Base-by-base conservation (phyloP, 495 filamentous ascomycete species). In the Tuber brumale region DNA sequence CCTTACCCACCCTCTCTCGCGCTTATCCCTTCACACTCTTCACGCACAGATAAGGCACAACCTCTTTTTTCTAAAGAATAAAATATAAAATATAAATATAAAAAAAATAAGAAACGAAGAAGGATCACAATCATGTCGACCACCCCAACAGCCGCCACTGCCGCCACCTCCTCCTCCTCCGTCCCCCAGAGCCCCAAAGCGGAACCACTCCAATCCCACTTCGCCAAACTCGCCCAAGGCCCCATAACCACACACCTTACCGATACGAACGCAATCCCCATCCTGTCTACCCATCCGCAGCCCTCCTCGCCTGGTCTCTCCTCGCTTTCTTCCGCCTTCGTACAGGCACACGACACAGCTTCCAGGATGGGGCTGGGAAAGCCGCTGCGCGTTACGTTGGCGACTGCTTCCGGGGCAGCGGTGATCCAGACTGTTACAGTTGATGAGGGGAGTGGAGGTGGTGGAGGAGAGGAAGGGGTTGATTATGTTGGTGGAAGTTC, bases 281-380 rank as follows among this genome's bases (percentile, higher is more conserved):
- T 83, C 51, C 74, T 83, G 1, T 76, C 78, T 14, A 83, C 81
- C 7, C 61, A 74, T 44, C 74, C 79, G 1, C 35, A 51, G 2
- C 74, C 79, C 46, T 77, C 74, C 9, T 72, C 41, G 31, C 44
- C 79, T 19, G 70, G 45, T 19, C 76, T 83, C n/a, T 73, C 74
- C 18, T 75, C 73, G 31, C 81, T 83, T 19, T 79, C 78, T 8
- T 73, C 77, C 35, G 81, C 81, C 1, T 83, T 79, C 71, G 73
- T 83, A 21, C 72, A 72, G 27, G 81, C 81, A n/a, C 81, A 83
- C 51, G 81, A 83, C 75, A 83, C 81, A 0, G 81, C 81, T 19
- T 79, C 74, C 39, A 76, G 81, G 44, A 81, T 83, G 81, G 81
- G 81, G 14, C 79, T 83, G 51, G 81, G 81, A n/a, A 51, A 61